A percentile compares a stretch with the other conserved stretches of the same genome.
Conservation (phyloP, 331 rosid genomes). For the Pyracantha coccinea region DNA sequence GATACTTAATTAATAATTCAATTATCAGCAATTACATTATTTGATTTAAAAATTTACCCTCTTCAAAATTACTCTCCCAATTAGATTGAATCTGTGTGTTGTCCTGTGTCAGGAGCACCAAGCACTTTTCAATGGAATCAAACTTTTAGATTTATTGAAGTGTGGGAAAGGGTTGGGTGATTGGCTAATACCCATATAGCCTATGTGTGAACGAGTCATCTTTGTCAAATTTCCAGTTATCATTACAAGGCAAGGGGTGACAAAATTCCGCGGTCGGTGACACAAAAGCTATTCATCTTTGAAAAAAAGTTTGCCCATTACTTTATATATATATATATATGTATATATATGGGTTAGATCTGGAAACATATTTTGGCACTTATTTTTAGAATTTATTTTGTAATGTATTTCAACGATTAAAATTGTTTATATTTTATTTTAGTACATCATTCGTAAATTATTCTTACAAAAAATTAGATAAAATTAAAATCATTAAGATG, state of each 20-base stretch:
- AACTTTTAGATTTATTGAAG: not conserved
- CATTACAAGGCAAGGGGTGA: not conserved
- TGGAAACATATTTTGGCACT: no score
- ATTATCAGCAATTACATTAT: accelerated
- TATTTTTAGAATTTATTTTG: no score
- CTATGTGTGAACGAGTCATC: not conserved
- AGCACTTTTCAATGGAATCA: not conserved
- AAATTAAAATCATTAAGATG: no score
- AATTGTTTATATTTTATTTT: no score
- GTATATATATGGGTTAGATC: no score
- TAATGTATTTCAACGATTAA: no score
- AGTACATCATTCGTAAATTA: no score
- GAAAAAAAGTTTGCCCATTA: not conserved
- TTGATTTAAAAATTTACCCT: no score
- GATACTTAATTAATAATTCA: no score
- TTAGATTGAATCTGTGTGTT: not conserved
- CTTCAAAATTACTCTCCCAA: no score
- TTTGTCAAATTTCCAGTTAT: conserved; percentile 1
- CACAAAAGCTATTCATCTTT: not conserved
- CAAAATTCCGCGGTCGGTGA: not conserved
- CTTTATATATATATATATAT: no score
- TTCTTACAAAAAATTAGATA: no score
- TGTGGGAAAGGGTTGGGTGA: not conserved
- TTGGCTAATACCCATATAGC: not conserved
- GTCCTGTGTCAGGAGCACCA: not conserved